Conservation (phyloP, 2,329 filamentous ascomycete species). For the Aspergillus novoparasiticus region DNA sequence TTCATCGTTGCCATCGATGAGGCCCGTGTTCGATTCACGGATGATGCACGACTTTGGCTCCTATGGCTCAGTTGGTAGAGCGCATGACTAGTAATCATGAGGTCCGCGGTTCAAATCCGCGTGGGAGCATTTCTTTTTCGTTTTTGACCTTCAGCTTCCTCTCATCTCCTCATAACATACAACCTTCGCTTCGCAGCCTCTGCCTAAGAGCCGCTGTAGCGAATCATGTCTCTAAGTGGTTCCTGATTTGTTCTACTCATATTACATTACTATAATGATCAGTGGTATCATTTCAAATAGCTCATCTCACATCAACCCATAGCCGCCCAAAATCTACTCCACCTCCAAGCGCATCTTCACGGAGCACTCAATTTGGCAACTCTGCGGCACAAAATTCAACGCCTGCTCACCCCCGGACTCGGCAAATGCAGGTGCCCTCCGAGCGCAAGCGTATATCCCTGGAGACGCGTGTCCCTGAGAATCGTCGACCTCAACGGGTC, state of each 20-base stretch:
- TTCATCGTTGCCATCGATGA: constrained; percentile 48
- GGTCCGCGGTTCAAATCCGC: constrained; percentile 5
- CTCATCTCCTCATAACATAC: too few relatives aligned
- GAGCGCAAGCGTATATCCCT: background rate
- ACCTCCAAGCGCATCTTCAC: constrained; percentile 5
- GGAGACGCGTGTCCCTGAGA: background rate
- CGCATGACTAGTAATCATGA: constrained; percentile 6
- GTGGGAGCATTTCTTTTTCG: background rate
- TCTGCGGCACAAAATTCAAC: background rate
- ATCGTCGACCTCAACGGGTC: background rate
- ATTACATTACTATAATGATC: too few relatives aligned
- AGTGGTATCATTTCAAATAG: too few relatives aligned
- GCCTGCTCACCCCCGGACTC: background rate
- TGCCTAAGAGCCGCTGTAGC: too few relatives aligned
- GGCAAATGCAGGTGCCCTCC: background rate
- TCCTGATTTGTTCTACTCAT: too few relatives aligned
- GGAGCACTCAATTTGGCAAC: background rate
- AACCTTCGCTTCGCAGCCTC: too few relatives aligned
- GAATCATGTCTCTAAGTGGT: too few relatives aligned
- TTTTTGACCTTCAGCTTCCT: too few relatives aligned
- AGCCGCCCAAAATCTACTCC: background rate
- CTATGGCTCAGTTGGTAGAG: constrained; percentile 6
- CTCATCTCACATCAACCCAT: background rate
- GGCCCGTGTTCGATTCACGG: constrained; percentile 49
- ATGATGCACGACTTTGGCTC: constrained; percentile 35